These are phyloP conservation scores for Elymus sibiricus DNA, from an alignment of 176 grass and related monocot species.

Conservation along the genomic window DNA sequence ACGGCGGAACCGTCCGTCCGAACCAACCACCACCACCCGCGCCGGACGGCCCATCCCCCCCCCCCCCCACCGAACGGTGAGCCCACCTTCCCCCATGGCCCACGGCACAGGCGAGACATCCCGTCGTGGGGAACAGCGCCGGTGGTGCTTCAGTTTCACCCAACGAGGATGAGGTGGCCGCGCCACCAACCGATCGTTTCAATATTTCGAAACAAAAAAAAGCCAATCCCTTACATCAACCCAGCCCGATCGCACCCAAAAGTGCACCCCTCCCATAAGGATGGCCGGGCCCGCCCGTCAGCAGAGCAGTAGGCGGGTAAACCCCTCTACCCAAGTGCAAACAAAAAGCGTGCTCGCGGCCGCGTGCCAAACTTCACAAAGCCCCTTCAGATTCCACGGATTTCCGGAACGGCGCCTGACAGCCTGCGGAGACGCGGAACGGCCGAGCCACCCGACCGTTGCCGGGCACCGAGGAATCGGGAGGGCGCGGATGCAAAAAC, in stretches of 20 bases:
- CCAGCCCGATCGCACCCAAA: neutral
- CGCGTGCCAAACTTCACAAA: fast-evolving
- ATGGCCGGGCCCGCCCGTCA: fast-evolving
- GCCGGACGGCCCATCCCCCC: neutral
- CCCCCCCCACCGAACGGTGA: neutral
- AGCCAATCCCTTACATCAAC: neutral
- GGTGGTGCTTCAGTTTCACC: neutral
- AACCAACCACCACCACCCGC: neutral
- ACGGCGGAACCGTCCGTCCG: neutral
- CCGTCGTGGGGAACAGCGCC: neutral
- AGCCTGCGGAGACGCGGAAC: neutral
- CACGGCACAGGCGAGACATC: neutral
- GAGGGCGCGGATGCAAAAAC: neutral
- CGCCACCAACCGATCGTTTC: neutral
- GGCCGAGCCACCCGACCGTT: neutral
- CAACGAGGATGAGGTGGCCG: neutral
- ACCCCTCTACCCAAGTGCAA: fast-evolving
- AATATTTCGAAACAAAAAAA: neutral
- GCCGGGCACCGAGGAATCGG: fast-evolving
- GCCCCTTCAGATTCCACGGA: fast-evolving
- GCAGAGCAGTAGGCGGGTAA: fast-evolving
- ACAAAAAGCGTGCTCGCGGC: neutral
- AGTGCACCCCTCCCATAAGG: neutral
- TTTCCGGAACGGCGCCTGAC: fast-evolving
- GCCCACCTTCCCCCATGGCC: neutral